Conservation (phyloP, 2,329 filamentous ascomycete genomes). For the Ilyonectria sp. region DNA sequence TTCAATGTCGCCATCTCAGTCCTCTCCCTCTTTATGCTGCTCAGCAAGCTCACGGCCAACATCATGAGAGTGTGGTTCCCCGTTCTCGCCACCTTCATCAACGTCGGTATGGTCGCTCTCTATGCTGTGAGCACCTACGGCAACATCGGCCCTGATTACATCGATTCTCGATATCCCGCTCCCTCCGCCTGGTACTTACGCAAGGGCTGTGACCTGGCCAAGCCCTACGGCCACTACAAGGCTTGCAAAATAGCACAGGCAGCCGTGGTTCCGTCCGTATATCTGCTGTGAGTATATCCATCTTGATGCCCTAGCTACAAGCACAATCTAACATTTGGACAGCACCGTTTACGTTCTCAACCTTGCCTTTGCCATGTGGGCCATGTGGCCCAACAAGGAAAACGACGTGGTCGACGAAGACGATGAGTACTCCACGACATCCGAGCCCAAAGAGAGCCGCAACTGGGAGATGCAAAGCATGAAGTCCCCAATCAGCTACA, state of each 20-base stretch:
- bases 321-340: constrained; percentile 10
- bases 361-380: constrained; percentile 71
- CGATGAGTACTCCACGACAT: constrained; percentile 56
- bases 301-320: neutral
- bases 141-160: constrained; percentile 81
- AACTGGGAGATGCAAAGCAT: constrained; percentile 73
- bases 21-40: constrained; percentile 81
- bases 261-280: constrained; percentile 73
- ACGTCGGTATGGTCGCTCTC: constrained; percentile 70
- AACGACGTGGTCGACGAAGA: constrained; percentile 64
- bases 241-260: constrained; percentile 80
- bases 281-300: constrained; percentile 75
- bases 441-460: constrained; percentile 59
- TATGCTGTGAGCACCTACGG: constrained; percentile 78
- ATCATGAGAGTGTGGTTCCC: constrained; percentile 82
- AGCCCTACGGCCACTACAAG: constrained; percentile 65
- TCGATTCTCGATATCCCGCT: constrained; percentile 74
- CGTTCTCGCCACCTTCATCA: constrained; percentile 72
- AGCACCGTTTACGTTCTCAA: constrained; percentile 75
- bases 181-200: constrained; percentile 82
- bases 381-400: constrained; percentile 69
- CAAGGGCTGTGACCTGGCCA: constrained; percentile 76
- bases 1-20: constrained; percentile 85
- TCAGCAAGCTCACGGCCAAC: constrained; percentile 78
- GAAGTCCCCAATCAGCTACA: constrained; percentile 51